These are phyloP conservation scores for Psilocybe sp. DNA, from an alignment of 768 basidiomycete species.

Conservation along the genomic window DNA sequence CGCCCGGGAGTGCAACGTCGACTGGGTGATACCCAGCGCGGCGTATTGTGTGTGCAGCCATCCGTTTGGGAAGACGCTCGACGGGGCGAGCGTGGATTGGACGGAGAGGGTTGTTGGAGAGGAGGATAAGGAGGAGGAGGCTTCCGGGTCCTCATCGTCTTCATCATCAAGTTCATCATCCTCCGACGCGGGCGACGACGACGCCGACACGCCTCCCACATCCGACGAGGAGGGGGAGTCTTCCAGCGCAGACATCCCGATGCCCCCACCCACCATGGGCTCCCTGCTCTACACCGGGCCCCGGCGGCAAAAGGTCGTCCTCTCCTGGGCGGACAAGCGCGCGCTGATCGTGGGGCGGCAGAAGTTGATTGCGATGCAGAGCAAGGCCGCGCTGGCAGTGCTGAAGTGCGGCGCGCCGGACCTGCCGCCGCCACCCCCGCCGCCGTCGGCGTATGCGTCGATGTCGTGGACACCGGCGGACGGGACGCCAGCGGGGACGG, in stretches of 20 bases:
- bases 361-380: constrained; percentile 21
- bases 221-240: no score
- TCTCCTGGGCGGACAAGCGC: constrained; percentile 24
- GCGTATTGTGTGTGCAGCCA: constrained; percentile 36
- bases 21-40: constrained; percentile 32
- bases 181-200: no score
- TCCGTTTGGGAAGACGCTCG: constrained; percentile 34
- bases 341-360: constrained; percentile 26
- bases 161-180: no score
- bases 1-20: constrained; percentile 30
- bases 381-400: constrained; percentile 13
- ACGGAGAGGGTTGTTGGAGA: no score
- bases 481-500: constrained; percentile 6
- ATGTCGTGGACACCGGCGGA: background rate
- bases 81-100: constrained; percentile 16
- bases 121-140: no score
- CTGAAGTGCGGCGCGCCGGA: constrained; percentile 2
- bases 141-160: no score
- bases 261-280: no score
- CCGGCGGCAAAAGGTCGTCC: constrained; percentile 16
- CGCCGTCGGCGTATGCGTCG: no score
- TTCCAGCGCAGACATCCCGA: no score
- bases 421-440: no score
- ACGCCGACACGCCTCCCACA: no score
- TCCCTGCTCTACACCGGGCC: constrained; percentile 14